These are phyloP conservation scores for Ascochyta clinopodiicola DNA, from an alignment of 2,329 filamentous ascomycete species.

Conservation along the genomic window DNA sequence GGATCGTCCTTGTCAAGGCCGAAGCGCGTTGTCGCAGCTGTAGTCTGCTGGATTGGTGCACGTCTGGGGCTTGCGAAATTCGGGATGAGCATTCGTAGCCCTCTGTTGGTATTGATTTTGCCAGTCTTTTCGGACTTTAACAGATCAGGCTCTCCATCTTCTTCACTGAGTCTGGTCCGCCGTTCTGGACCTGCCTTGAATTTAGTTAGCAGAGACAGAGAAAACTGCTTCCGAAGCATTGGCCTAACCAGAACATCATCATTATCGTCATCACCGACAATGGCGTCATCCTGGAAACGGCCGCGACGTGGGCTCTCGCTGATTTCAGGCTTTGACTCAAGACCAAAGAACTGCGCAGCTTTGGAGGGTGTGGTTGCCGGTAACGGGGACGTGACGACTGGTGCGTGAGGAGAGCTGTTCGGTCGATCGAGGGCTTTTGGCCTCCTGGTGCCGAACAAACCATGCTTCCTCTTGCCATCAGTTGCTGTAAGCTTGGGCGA, in stretches of 20 bases:
- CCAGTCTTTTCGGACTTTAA: conserved; percentile 8
- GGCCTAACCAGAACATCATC: conserved; percentile 12
- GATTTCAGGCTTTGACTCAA: conserved; percentile 6
- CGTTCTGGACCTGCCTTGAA: conserved; percentile 6
- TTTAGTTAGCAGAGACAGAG: conserved; percentile 4
- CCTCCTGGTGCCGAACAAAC: conserved; percentile 20
- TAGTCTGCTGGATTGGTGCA: conserved; percentile 1
- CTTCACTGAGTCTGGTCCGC: conserved; percentile 19
- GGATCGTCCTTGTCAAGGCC: conserved; percentile 1
- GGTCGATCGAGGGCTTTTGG: conserved; percentile 19
- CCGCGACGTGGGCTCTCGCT: not conserved
- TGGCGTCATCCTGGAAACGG: conserved; percentile 2
- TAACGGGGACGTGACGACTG: conserved; percentile 20
- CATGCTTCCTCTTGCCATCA: conserved; percentile 27
- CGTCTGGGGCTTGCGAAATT: conserved; percentile 12
- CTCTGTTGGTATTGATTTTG: conserved; percentile 19
- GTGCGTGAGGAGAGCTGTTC: conserved; percentile 8
- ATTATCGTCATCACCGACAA: conserved; percentile 1
- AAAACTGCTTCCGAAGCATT: conserved; percentile 3
- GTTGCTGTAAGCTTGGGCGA: conserved; percentile 1
- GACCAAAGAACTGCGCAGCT: conserved; percentile 30
- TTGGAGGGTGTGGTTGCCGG: conserved; percentile 31
- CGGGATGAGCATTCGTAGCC: conserved; percentile 21
- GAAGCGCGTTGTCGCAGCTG: not conserved
- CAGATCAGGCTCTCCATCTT: conserved; percentile 13